A percentile compares a stretch with the other conserved stretches of the same genome.
These are phyloP conservation scores for Closterium sp. DNA, from an alignment of 139 green algal species.

Conservation along the genomic window DNA sequence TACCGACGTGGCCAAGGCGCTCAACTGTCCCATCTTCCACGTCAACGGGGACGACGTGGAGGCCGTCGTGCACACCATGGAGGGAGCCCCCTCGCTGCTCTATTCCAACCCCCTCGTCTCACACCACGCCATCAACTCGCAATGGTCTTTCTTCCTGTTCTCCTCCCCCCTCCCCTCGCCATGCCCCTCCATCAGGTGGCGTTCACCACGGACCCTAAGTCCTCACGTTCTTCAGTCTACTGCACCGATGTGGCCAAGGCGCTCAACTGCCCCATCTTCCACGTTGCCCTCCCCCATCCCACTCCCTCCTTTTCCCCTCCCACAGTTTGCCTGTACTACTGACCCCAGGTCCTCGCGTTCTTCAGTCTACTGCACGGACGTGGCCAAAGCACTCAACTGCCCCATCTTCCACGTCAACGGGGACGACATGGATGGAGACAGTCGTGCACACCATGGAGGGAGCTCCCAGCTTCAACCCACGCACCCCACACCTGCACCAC, in stretches of 20 bases:
- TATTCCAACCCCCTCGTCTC: too few relatives aligned
- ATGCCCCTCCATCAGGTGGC: constrained; percentile 39
- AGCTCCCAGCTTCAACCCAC: too few relatives aligned
- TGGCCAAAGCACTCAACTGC: constrained; percentile 90
- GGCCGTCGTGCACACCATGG: too few relatives aligned
- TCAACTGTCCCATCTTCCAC: constrained; percentile 99
- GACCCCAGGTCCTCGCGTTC: constrained; percentile 80
- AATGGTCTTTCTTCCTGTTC: too few relatives aligned
- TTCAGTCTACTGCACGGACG: constrained; percentile 90
- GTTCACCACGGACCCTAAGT: too few relatives aligned
- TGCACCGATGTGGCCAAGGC: too few relatives aligned
- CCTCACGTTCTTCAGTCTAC: too few relatives aligned
- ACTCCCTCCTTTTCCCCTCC: constrained; percentile 88
- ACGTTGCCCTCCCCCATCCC: constrained; percentile 67
- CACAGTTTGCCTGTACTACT: constrained; percentile 62
- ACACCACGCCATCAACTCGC: constrained; percentile 87
- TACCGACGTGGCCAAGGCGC: constrained; percentile 86
- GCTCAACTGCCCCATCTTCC: constrained; percentile 97
- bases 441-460: constrained; percentile 72
- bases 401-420: constrained; percentile 91
- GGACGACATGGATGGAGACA: constrained; percentile 92
- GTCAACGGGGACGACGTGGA: too few relatives aligned
- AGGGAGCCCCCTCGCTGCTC: too few relatives aligned
- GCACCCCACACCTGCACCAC: too few relatives aligned
- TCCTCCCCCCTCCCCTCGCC: not conserved